Conservation (phyloP, 345 rosid genomes). For the Limnanthes douglasii region DNA sequence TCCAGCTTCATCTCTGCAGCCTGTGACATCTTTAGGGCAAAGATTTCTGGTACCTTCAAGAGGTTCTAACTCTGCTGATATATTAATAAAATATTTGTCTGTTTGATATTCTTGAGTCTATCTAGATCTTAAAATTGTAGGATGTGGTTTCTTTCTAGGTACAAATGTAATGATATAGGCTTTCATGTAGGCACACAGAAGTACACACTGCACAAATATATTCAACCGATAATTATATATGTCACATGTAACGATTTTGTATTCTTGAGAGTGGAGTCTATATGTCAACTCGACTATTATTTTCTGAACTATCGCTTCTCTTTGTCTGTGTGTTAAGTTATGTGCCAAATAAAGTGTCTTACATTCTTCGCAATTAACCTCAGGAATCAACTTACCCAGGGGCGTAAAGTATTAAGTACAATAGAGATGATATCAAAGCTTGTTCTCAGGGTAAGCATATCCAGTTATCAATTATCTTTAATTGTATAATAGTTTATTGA, state of each 20-base stretch:
- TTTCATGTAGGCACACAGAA: too few species aligned
- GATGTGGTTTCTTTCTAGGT: not conserved
- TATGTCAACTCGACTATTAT: slow-evolving; percentile 2
- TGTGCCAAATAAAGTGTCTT: slow-evolving; percentile 3
- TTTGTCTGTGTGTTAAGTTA: not conserved
- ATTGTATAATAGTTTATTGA: too few species aligned
- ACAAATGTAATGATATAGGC: too few species aligned
- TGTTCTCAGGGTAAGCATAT: slow-evolving; percentile 48
- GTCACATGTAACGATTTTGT: slow-evolving; percentile 3
- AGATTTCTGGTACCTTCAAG: slow-evolving; percentile 93
- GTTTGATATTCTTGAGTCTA: too few species aligned
- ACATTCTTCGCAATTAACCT: slow-evolving; percentile 7
- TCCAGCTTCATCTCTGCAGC: slow-evolving; percentile 79
- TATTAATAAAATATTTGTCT: too few species aligned
- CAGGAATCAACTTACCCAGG: slow-evolving; percentile 78
- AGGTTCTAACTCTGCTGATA: too few species aligned
- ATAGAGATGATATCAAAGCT: slow-evolving; percentile 74
- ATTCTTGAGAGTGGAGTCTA: slow-evolving; percentile 1
- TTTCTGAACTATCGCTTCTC: slow-evolving; percentile 2
- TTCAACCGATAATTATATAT: too few species aligned
- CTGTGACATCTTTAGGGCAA: slow-evolving; percentile 64
- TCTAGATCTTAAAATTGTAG: not conserved
- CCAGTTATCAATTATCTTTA: too few species aligned
- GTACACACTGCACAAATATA: too few species aligned
- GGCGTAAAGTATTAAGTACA: slow-evolving; percentile 73